Evolutionary conservation across 208 protist species (phyloP), one percentile per base, ranked within the genome.

Genomic region (Trypanosoma melophagium): DNA sequence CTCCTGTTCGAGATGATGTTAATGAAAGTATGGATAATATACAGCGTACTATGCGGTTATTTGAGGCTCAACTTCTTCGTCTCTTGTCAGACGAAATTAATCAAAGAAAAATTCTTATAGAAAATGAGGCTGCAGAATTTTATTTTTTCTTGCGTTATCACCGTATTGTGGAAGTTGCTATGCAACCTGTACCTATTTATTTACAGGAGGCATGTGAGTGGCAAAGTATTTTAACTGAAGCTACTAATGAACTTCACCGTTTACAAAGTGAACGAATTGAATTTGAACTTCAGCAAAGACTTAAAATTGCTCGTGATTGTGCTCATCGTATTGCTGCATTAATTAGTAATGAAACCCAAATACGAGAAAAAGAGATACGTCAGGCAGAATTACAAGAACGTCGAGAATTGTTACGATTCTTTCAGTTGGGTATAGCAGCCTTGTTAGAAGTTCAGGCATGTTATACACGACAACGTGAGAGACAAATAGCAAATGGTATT

Each of bases 131-230:
- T n/a, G 24, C 22, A 17, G 14, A 13, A 19, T 69, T 69, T 61
- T 28, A 64, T 44, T 69, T 66, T 19, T 22, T 76, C 35, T 50
- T 66, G 7, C 45, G 54, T 42, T 76, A 76, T 57, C 49, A 68
- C 22, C 55, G 63, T 10, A 59, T 76, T 47, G n/a, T 63, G 14
- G 45, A 64, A 31, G 31, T 35, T 0, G 70, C 70, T 41, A 22
- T 76, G 13, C 54, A 65, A 9, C 61, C 53, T 9, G 7, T 38
- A 9, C 9, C 54, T 16, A 67, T 76, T 41, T 66, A 60, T 14
- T 55, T 69, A n/a, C 62, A 69, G 21, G 70, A 76, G 28, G 54
- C 55, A 28, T 69, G 40, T 24, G 62, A 76, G 17, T 56, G 70
- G 57, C 61, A 69, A 25, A 65, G 49, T 25, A 64, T 76, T n/a